Evolutionary conservation across 192 early-diverging fungal genomes (phyloP), one percentile per base, ranked within the genome.

Genomic region (Gigaspora rosea): DNA sequence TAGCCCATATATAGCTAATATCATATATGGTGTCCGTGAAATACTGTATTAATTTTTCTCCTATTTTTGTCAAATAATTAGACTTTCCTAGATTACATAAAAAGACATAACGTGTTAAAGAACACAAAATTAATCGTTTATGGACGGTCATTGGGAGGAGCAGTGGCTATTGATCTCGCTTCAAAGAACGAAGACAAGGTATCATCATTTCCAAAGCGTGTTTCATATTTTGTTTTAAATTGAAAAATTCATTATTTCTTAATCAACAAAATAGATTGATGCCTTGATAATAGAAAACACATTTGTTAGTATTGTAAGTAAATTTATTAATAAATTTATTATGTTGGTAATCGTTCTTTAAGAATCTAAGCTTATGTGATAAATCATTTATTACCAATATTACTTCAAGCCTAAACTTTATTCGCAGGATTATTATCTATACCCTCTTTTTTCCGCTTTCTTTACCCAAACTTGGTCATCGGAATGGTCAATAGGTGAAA

Each of bases 101-200:
- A 84, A 59, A 81, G 85, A 12, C 92, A 97, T 78, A 88, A 88
- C 13, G 82, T 93, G n/a, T 81, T 95, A 1, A 83, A 82, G 20
- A 80, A 93, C 71, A 92, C 94, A 2, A 92, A 91, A 73, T 79
- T 99, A 59, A 85, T 99, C 54, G 89, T 94, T 0, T 98, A 94
- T 82, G 97, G 97, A 0, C 97, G 98, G 78, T 95, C 94, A 13
- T 91, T 99, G 64, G 97, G 97, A 56, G 97, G 97, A 18, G 97
- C 97, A 2, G 97, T 97, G 20, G 95, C 95, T 18, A 93, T 96
- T 71, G 86, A 96, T 76, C 81, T 93, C 58, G 94, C 95, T 4
- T 86, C 94, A 3, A 81, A 87, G 66, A 90, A 96, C 75, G 88
- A 94, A 78, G 85, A 88, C 47, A 82, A 81, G 65, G 90, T 98